Conservation (phyloP, 176 grass and related monocot species). For the Panicum miliaceum region DNA sequence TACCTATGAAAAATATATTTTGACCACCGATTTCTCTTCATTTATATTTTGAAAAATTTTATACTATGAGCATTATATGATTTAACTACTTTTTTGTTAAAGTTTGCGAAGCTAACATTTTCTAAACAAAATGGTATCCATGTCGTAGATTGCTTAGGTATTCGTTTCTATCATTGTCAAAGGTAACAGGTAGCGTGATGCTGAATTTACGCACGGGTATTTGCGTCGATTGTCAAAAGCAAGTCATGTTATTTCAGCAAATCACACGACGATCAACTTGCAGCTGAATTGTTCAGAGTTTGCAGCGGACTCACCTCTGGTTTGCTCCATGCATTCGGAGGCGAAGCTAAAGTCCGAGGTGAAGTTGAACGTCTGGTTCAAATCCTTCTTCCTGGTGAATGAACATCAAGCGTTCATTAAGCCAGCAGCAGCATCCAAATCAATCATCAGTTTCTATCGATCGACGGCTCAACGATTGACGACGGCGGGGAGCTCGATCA, state of each 20-base stretch:
- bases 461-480: neutral
- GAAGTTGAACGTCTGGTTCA: constrained; percentile 62
- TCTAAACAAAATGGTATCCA: no score
- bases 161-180: no score
- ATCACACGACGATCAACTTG: neutral
- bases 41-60: no score
- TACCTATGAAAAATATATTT: no score
- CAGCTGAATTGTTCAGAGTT: neutral
- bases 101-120: no score
- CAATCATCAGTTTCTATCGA: neutral
- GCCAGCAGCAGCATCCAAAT: neutral
- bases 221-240: neutral
- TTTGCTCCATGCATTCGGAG: constrained; percentile 47
- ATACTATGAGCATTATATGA: no score
- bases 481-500: neutral
- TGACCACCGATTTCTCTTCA: no score
- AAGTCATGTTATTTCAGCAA: neutral
- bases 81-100: no score
- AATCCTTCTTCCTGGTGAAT: constrained; percentile 56
- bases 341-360: constrained; percentile 45
- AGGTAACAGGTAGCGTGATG: no score
- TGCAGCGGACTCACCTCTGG: constrained; percentile 32
- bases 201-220: neutral
- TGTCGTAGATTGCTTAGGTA: no score
- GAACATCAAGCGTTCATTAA: neutral